Base-by-base conservation (phyloP, 495 filamentous ascomycete genomes). In the Pseudevernia furfuracea region DNA sequence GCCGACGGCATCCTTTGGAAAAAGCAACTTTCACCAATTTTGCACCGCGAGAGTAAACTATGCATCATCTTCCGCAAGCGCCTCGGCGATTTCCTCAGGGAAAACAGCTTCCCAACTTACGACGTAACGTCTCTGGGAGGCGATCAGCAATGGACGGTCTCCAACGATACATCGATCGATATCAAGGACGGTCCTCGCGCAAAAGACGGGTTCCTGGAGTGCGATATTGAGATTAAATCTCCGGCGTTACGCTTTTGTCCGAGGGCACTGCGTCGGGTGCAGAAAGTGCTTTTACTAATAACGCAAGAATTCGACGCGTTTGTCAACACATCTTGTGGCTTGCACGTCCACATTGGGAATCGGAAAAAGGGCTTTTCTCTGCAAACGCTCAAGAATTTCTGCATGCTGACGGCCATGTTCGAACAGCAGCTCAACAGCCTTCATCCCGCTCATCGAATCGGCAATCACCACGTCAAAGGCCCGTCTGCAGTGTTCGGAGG, bases 281-380 rank as follows among this genome's bases (percentile, higher is more conserved):
- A 48, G 34, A 1, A n/a, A 10, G 61, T 56, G 36, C 19, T 60
- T 23, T 10, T 17, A 4, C 0, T 64, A 3, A 1, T 63, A 1
- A 60, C 17, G 19, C 11, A 11, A 2, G 15, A 49, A 0, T 64
- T 63, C 65, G 30, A 17, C 17, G 9, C 41, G 32, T 21, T 12
- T 17, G 55, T 59, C 6, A 60, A 67, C 21, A 4, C 52, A 9
- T 59, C 39, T 4, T 67, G 65, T 25, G 65, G 65, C 28, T 38
- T 67, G n/a, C 65, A 67, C 28, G 65, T 67, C 21, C 61, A 64
- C 8, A 36, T 67, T 15, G 65, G 65, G 19, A 63, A 62, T 30
- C 34, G 12, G 34, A 30, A 10, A 19, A n/a, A 11, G 2, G 65
- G 65, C 14, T 63, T 67, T 19, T 55, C 65, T 4, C 46, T 67